A percentile compares a stretch with the other conserved stretches of the same genome.
These are phyloP conservation scores for Collybiopsis confluens DNA, from an alignment of 768 basidiomycete genomes.

Conservation along the genomic window DNA sequence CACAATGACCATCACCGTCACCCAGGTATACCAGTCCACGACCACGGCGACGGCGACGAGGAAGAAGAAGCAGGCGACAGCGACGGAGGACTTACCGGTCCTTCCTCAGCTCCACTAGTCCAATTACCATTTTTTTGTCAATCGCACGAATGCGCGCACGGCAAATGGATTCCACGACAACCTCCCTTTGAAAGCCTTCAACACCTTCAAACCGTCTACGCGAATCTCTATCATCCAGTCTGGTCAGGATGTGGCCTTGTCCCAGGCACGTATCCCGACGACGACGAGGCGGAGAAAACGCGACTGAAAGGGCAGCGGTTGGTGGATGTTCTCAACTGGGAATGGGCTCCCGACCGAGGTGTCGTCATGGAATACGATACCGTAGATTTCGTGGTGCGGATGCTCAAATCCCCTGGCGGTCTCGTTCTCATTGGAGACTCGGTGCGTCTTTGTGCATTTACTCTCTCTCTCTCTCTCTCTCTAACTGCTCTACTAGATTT, in stretches of 20 bases:
- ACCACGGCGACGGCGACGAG: too few species aligned
- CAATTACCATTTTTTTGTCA: background rate
- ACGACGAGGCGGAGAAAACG: conserved; percentile 12
- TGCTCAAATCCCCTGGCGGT: conserved; percentile 25
- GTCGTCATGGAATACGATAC: conserved; percentile 21
- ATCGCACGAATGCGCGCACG: conserved; percentile 19
- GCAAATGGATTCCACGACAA: conserved; percentile 21
- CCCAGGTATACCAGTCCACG: too few species aligned
- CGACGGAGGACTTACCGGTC: background rate
- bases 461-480: too few species aligned
- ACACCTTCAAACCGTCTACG: conserved; percentile 20
- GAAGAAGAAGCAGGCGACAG: background rate
- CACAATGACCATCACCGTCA: too few species aligned
- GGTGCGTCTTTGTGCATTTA: conserved; percentile 11
- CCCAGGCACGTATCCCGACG: conserved; percentile 8
- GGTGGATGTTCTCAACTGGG: conserved; percentile 27
- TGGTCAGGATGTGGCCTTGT: conserved; percentile 24
- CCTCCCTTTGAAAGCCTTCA: conserved; percentile 18
- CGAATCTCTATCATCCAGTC: conserved; percentile 19
- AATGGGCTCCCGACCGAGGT: conserved; percentile 23
- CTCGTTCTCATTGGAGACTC: conserved; percentile 22
- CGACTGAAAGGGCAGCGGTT: conserved; percentile 21
- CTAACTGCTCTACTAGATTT: too few species aligned
- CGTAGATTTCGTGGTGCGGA: conserved; percentile 25
- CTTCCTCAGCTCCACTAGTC: background rate